Conservation (phyloP, 2,329 filamentous ascomycete genomes). For the Botrytis cinerea region DNA sequence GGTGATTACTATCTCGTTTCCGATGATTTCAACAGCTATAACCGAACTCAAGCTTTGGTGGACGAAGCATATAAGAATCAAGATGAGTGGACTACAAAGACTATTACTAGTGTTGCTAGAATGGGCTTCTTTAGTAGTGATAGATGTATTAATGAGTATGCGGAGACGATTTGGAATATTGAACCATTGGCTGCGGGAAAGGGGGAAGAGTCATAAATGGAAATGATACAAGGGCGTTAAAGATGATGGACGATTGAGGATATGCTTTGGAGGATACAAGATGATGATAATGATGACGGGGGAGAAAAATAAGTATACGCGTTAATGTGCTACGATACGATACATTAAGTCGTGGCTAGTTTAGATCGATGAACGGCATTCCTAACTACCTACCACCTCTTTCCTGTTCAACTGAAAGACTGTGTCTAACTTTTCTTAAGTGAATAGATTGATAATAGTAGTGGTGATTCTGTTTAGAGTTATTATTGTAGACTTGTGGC, state of each 20-base stretch:
- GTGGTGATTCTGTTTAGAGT: neutral
- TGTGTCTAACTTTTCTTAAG: neutral
- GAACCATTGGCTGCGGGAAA: conserved; percentile 59
- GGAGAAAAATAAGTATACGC: neutral
- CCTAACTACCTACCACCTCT: neutral
- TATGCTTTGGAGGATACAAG: neutral
- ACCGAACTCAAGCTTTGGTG: conserved; percentile 86
- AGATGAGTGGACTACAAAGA: conserved; percentile 90
- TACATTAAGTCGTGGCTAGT: neutral
- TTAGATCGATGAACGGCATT: neutral
- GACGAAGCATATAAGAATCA: conserved; percentile 91
- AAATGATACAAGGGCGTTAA: neutral
- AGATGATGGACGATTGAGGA: neutral
- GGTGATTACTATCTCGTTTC: conserved; percentile 98
- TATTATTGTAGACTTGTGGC: neutral
- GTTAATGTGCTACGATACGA: neutral
- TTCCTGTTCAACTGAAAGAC: neutral
- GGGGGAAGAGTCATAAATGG: neutral
- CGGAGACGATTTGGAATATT: conserved; percentile 95
- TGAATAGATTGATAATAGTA: neutral
- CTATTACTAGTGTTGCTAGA: conserved; percentile 80
- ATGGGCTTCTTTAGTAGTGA: conserved; percentile 99
- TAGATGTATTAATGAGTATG: conserved; percentile 95
- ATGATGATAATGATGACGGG: neutral
- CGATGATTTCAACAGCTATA: conserved; percentile 94